Conservation (phyloP, 106 monocot genomes). For the Phalaenopsis aphrodite region DNA sequence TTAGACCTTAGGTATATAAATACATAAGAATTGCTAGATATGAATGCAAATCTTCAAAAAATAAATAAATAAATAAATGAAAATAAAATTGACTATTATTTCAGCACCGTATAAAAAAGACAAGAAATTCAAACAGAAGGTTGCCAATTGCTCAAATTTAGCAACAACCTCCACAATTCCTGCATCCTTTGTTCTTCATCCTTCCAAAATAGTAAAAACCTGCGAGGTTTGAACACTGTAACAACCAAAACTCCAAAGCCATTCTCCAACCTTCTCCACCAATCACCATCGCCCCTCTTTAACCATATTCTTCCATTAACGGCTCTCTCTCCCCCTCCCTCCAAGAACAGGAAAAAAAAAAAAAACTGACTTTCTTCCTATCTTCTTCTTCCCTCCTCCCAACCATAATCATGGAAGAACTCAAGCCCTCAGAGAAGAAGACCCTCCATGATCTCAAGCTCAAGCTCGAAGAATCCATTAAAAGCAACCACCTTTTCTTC, state of each 20-base stretch:
- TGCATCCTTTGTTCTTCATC: background rate
- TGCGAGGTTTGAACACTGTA: background rate
- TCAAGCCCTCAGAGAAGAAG: conserved; percentile 37
- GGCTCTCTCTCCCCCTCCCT: background rate
- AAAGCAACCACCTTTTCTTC: conserved; percentile 23
- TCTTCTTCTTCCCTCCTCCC: background rate
- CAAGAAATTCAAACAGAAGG: background rate
- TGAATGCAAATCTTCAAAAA: too few species aligned
- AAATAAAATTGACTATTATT: too few species aligned
- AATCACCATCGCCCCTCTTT: background rate
- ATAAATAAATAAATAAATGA: too few species aligned
- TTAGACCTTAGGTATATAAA: too few species aligned
- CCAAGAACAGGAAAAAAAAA: background rate
- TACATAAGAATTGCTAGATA: too few species aligned
- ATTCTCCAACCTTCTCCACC: too few species aligned
- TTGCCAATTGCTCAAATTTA: background rate
- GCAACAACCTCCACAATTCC: background rate
- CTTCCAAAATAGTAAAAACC: background rate
- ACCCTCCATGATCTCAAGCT: conserved; percentile 38
- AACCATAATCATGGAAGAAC: conserved; percentile 2
- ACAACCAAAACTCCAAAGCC: background rate
- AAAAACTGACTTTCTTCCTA: background rate
- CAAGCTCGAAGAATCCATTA: conserved; percentile 35
- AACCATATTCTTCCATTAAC: background rate
- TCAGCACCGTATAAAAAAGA: background rate